A percentile compares a stretch with the other conserved stretches of the same genome.
These are phyloP conservation scores for Amanita molliuscula DNA, from an alignment of 768 basidiomycete genomes.

Conservation along the genomic window DNA sequence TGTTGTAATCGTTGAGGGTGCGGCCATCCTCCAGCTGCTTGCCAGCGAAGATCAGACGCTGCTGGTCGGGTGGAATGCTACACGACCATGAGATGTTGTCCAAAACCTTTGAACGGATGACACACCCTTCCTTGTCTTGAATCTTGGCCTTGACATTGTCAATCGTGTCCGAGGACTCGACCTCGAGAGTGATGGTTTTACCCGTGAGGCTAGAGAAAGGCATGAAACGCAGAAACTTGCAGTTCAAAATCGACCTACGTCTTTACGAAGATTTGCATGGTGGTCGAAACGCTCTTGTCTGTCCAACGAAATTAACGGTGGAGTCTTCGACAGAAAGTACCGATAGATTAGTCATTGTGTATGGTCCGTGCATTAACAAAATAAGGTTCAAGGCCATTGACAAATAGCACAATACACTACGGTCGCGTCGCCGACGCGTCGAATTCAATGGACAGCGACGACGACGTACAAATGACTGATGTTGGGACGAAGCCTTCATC, in stretches of 20 bases:
- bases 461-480: slow-evolving; percentile 43
- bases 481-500: slow-evolving; percentile 23
- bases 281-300: slow-evolving; percentile 65
- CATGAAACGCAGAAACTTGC: slow-evolving; percentile 2
- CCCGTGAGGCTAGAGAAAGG: slow-evolving; percentile 72
- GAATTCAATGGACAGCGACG: slow-evolving; percentile 44
- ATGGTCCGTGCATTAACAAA: slow-evolving; percentile 28
- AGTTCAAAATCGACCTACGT: slow-evolving; percentile 44
- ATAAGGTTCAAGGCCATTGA: slow-evolving; percentile 21
- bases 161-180: slow-evolving; percentile 94
- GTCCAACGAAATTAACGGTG: slow-evolving; percentile 84
- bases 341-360: slow-evolving; percentile 32
- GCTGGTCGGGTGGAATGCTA: slow-evolving; percentile 89
- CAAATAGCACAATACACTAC: slow-evolving; percentile 11
- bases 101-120: slow-evolving; percentile 14
- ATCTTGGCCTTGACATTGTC: slow-evolving; percentile 98
- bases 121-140: slow-evolving; percentile 91
- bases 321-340: slow-evolving; percentile 87
- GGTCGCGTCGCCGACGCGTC: slow-evolving; percentile 9
- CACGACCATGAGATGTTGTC: slow-evolving; percentile 4
- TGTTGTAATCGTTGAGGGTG: slow-evolving; percentile 92
- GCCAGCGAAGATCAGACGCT: slow-evolving; percentile 97
- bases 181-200: slow-evolving; percentile 98
- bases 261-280: slow-evolving; percentile 98
- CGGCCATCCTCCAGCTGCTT: slow-evolving; percentile 99